Evolutionary conservation across 1,284 basidiomycete species (phyloP), one percentile per base, ranked within the genome.

Genomic region (Ceraceosorus bombacis): DNA sequence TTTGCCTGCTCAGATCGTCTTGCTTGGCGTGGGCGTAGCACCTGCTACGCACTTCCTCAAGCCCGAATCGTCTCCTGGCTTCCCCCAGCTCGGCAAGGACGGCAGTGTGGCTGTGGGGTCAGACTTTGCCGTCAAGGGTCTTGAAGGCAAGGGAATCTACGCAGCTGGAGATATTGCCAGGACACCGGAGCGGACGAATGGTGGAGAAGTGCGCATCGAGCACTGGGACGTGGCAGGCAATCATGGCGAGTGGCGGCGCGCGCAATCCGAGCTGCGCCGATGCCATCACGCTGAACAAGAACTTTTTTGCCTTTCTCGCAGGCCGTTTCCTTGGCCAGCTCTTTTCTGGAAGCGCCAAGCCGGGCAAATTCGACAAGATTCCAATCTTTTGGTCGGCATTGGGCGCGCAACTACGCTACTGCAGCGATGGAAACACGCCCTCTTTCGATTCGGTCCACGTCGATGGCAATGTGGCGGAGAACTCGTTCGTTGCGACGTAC

Each of bases 211-310:
- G 55, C 80, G 90, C 50, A 87, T 93, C 64, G 91, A 94, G 79
- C 91, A 94, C 79, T 94, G 90, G 90, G 92, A 88, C 84, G 86
- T 89, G 61, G 88, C 88, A 17, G 84, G 86, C 49, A 90, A 90
- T 77, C 88, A 94, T 69, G 92, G 10, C 4, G 43, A 10, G 43
- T 15, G 43, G 43, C 10, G 27, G 27, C 27, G 27, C 27, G 27
- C 27, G 27, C n/a, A n/a, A 27, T 27, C 27, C 27, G 27, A 27
- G 27, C 27, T 27, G 27, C 27, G 27, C 27, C 27, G 27, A 46
- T 46, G 43, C 43, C 1, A 2, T 46, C 15, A 1, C 10, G 10
- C 43, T 15, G 10, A 15, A 15, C 43, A 46, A 10, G 43, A 10
- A 10, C 1, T 2, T 46, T 15, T 10, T 15, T 46, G 43, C 9